Base-by-base conservation (phyloP, 495 filamentous ascomycete genomes). In the Cryomyces antarcticus region DNA sequence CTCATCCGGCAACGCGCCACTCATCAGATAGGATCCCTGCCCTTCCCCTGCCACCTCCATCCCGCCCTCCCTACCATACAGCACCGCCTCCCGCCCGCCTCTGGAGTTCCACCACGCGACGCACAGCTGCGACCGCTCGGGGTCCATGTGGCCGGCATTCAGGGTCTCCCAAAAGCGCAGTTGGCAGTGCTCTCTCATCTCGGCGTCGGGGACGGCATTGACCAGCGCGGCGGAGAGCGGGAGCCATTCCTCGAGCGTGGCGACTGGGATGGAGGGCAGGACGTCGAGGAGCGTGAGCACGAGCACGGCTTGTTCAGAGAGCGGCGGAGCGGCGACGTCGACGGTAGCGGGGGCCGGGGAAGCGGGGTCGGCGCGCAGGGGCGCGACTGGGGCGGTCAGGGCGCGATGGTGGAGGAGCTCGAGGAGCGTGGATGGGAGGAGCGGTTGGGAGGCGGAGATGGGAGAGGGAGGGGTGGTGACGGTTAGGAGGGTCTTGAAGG, bases 111-210 rank as follows among this genome's bases (percentile, higher is more conserved):
- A 97, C 89, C 89, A 97, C 9, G 74, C 72, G 28, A 92, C 78
- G 45, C 77, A 88, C 38, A 82, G 65, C 39, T 79, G 75, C 7
- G 82, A 76, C 28, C 84, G 67, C 51, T 93, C 82, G 39, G 93
- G 73, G 62, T 95, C 87, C 78, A 95, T 88, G 61, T 95, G 87
- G 6, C 88, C 86, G 46, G 69, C 72, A 27, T 76, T 77, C 36
- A 96, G 47, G 1, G 83, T 69, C 40, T 94, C 75, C 85, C 87
- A 94, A 57, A 93, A 82, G 39, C 86, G 67, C 49, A 73, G 68
- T 49, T 75, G 73, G 41, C 77, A 80, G n/a, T 62, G 54, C 30
- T 75, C 67, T 31, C 76, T 66, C 68, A 86, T 77, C 4, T 52
- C 50, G 0, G 64, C 57, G 44, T 85, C 76, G 1, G 61, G 51